A percentile compares a stretch with the other conserved stretches of the same genome.
phyloP scores from a whole-genome alignment of 352 stramenopile species.

The Phytophthora litchii region DNA sequence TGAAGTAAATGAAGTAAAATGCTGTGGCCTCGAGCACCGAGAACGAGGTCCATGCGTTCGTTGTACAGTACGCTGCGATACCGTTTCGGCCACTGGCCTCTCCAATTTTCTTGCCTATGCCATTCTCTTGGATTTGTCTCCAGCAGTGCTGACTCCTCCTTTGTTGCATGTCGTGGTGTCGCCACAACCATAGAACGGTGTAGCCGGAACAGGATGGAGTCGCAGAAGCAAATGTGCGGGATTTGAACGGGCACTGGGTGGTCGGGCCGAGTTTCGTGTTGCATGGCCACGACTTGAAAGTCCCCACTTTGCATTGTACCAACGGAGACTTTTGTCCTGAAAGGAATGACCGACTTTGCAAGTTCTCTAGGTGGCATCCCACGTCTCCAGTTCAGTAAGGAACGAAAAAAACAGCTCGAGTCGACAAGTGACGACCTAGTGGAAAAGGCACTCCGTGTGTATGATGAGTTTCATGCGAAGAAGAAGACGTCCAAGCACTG shows the following conservation, averaged over 20 bases:
- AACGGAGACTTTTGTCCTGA: slow-evolving; percentile 12
- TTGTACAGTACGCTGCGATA: not conserved
- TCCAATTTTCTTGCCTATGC: not conserved
- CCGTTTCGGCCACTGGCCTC: not conserved
- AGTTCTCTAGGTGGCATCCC: slow-evolving; percentile 38
- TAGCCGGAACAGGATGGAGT: slow-evolving; percentile 8
- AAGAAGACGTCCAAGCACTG: slow-evolving; percentile 43
- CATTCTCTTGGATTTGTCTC: slow-evolving; percentile 22
- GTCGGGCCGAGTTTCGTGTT: slow-evolving; percentile 23
- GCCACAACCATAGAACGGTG: slow-evolving; percentile 20
- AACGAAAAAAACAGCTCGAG: slow-evolving; percentile 49
- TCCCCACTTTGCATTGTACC: slow-evolving; percentile 26
- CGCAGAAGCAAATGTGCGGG: slow-evolving; percentile 16
- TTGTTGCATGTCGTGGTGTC: slow-evolving; percentile 20
- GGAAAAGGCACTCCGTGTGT: slow-evolving; percentile 53
- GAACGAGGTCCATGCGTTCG: not conserved
- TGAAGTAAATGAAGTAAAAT: not conserved
- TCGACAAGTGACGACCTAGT: slow-evolving; percentile 62
- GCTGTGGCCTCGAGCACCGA: not conserved
- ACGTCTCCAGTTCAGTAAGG: slow-evolving; percentile 42
- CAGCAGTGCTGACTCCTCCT: slow-evolving; percentile 12
- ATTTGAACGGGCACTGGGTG: slow-evolving; percentile 27
- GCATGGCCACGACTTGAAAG: slow-evolving; percentile 21
- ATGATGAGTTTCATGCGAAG: slow-evolving; percentile 60
- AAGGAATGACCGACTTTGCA: slow-evolving; percentile 7